Conservation (phyloP, 2,329 filamentous ascomycete genomes). For the Colletotrichum sp. region DNA sequence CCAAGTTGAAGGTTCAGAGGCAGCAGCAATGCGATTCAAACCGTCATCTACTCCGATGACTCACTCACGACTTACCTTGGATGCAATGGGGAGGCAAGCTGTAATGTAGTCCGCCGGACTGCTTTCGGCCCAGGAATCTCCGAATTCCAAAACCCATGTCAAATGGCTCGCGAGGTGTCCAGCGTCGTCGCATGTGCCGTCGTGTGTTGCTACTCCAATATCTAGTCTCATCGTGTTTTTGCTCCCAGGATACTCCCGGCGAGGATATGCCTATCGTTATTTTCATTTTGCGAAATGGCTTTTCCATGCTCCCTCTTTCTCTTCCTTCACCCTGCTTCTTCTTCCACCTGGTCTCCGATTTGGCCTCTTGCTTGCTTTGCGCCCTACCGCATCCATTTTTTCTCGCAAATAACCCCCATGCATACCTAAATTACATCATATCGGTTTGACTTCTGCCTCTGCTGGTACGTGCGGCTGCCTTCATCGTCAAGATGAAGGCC, state of each 20-base stretch:
- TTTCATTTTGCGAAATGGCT: too few species aligned
- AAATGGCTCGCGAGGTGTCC: neutral
- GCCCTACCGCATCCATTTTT: too few species aligned
- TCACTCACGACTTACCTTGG: neutral
- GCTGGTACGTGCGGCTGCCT: too few species aligned
- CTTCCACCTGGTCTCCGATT: too few species aligned
- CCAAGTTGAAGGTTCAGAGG: neutral
- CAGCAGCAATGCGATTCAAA: neutral
- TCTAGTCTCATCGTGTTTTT: neutral
- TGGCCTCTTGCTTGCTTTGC: too few species aligned
- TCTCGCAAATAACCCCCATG: too few species aligned
- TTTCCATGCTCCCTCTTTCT: too few species aligned
- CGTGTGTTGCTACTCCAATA: neutral
- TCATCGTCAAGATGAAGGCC: too few species aligned
- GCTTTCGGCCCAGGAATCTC: neutral
- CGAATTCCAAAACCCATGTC: neutral
- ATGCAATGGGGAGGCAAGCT: neutral
- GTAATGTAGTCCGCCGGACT: neutral
- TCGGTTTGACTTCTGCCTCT: too few species aligned
- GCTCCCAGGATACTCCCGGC: too few species aligned
- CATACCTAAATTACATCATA: too few species aligned
- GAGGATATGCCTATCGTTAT: fast-evolving
- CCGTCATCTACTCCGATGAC: neutral
- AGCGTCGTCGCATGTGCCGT: neutral
- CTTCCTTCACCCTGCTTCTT: too few species aligned